These are phyloP conservation scores for Striga asiatica DNA, from an alignment of 257 asterid species.

Conservation along the genomic window DNA sequence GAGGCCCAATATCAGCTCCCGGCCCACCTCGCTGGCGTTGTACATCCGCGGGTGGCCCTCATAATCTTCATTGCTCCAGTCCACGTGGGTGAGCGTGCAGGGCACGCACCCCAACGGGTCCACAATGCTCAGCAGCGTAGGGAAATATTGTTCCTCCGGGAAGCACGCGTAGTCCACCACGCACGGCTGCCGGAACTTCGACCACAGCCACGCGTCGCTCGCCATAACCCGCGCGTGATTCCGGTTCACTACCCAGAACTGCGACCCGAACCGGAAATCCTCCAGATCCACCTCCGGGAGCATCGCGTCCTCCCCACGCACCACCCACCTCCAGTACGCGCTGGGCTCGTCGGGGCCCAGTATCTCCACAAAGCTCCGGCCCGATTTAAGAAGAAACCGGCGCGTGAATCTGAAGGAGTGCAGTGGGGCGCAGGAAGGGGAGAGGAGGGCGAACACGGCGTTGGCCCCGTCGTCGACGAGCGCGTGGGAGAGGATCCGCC, in stretches of 20 bases:
- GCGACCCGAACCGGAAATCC: slow-evolving; percentile 79
- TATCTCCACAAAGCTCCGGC: slow-evolving; percentile 51
- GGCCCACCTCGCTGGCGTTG: slow-evolving; percentile 30
- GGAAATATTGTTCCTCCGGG: slow-evolving; percentile 81
- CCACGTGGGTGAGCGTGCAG: slow-evolving; percentile 69
- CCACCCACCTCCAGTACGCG: slow-evolving; percentile 64
- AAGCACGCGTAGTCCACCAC: slow-evolving; percentile 43
- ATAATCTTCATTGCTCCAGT: slow-evolving; percentile 40
- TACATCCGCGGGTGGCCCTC: slow-evolving; percentile 68
- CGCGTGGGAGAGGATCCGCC: slow-evolving; percentile 51
- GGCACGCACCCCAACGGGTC: slow-evolving; percentile 59
- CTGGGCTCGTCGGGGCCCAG: slow-evolving; percentile 45
- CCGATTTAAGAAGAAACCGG: slow-evolving; percentile 19
- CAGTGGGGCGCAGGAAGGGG: slow-evolving; percentile 56
- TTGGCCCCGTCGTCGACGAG: slow-evolving; percentile 54
- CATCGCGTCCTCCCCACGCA: slow-evolving; percentile 74
- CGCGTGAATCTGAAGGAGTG: slow-evolving; percentile 47
- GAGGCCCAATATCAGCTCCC: slow-evolving; percentile 28
- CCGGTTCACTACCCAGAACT: slow-evolving; percentile 50
- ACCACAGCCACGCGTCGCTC: slow-evolving; percentile 50
- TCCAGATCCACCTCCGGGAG: slow-evolving; percentile 44
- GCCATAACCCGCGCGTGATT: slow-evolving; percentile 48
- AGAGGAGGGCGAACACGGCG: slow-evolving; percentile 55
- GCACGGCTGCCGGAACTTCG: slow-evolving; percentile 60
- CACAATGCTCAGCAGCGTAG: slow-evolving; percentile 58